Percentiles rank a stretch among this genome's conserved stretches.
Evolutionary conservation across 257 asterid genomes (phyloP).

Genomic region (Haberlea rhodopensis): DNA sequence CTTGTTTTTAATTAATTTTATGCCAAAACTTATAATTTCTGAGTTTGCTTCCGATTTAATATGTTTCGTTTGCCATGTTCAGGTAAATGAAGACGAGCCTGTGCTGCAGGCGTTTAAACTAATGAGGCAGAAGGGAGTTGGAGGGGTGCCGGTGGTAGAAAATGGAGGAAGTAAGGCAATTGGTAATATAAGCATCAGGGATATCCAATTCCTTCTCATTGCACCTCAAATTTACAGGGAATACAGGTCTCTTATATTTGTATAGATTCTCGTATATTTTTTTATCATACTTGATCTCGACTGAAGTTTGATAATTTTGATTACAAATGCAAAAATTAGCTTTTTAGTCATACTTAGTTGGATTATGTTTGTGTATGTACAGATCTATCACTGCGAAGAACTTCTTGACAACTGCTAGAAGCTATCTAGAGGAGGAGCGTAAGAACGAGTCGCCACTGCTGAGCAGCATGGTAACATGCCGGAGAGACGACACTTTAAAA

Average conservation of each 20-base stretch:
- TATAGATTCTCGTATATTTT: no score
- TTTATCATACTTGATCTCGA: background rate
- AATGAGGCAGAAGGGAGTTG: constrained; percentile 88
- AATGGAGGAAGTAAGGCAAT: constrained; percentile 69
- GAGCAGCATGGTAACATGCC: constrained; percentile 78
- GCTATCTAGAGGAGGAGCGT: constrained; percentile 48
- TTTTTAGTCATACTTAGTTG: constrained; percentile 1
- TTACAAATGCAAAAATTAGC: background rate
- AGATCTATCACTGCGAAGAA: constrained; percentile 89
- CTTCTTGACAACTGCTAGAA: constrained; percentile 68
- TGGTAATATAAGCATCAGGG: constrained; percentile 95
- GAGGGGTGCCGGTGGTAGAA: constrained; percentile 86
- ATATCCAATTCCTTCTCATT: constrained; percentile 87
- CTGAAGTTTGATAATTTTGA: background rate
- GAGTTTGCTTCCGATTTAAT: background rate
- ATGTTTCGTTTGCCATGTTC: constrained; percentile 12
- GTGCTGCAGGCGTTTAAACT: constrained; percentile 92
- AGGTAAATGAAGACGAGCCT: constrained; percentile 88
- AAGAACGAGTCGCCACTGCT: constrained; percentile 41
- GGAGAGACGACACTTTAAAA: constrained; percentile 53
- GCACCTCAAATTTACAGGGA: constrained; percentile 93
- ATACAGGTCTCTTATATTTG: constrained; percentile 50
- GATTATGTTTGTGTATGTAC: constrained; percentile 15
- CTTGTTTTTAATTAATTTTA: background rate
- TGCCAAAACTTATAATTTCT: background rate